Base-by-base conservation (phyloP, 306 rosid species). In the Ormosia emarginata region DNA sequence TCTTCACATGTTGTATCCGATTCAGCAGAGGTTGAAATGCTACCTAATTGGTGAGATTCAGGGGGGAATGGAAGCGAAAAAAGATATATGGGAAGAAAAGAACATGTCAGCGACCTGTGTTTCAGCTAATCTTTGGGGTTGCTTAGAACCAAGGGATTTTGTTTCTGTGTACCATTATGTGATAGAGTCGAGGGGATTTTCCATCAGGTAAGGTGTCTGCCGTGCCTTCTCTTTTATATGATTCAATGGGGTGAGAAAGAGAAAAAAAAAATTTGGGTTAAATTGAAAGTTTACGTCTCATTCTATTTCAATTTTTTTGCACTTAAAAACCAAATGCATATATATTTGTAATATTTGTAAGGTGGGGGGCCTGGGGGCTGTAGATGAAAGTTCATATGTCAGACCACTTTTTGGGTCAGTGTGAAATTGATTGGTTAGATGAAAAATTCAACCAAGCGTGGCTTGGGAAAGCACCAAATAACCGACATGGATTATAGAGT, bases 21-120 rank as follows among this genome's bases (percentile, higher is more conserved):
- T 85, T 78, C 43, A 78, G 71, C 81, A 77, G 94, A 90, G 67
- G 89, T 63, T 85, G 95, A 91, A 89, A 87, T 89, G 79, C 73
- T 82, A 93, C 94, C 95, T 89, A 89, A 88, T 79, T 6, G 4
- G 62, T 17, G 87, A 67, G 74, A 71, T 37, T 74, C 6, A 52
- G 33, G 46, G 8, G 82, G 80, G 80, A 73, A 59, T 69, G 14
- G 64, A 70, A 83, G 78, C 71, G 39, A 44, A 74, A 79, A 34
- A 81, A 39, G 8, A 14, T 7, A 3, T 17, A 3, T 17, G 71
- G 17, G 81, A 37, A 67, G 98, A 93, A 89, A 95, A 89, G 81
- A 90, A 93, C 99, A 74, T 89, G 90, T 77, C 85, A 95, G 94
- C 97, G 88, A 90, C 90, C 82, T 39, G 81, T 85, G 84, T 75